Conservation (phyloP, 805 yeast species). For the Suhomyces faveliae region DNA sequence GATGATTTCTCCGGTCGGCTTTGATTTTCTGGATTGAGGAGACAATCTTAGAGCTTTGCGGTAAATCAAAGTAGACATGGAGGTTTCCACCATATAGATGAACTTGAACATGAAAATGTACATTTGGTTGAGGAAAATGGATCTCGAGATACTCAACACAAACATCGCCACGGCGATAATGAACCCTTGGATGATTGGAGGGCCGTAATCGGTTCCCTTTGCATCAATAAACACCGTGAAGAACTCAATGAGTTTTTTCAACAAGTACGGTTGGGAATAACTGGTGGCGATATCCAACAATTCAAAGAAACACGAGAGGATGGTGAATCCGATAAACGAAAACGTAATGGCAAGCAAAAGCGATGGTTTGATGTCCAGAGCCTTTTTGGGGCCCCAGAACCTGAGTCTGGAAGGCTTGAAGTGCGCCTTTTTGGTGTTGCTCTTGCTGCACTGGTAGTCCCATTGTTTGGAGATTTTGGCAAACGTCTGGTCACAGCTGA, state of each 20-base stretch:
- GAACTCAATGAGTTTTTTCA: constrained; percentile 28
- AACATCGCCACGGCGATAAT: constrained; percentile 25
- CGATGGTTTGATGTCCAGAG: constrained; percentile 18
- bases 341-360: constrained; percentile 20
- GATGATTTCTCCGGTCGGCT: constrained; percentile 34
- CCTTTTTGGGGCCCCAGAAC: constrained; percentile 5
- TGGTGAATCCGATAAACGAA: constrained; percentile 14
- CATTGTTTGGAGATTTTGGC: constrained; percentile 22
- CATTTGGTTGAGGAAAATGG: constrained; percentile 23
- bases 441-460: constrained; percentile 16
- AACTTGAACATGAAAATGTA: constrained; percentile 14
- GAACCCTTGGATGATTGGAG: constrained; percentile 29
- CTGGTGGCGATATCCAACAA: constrained; percentile 22
- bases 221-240: constrained; percentile 17
- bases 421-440: constrained; percentile 5
- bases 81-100: constrained; percentile 17
- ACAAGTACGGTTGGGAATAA: constrained; percentile 29
- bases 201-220: not conserved
- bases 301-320: constrained; percentile 16
- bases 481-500: constrained; percentile 16
- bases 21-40: constrained; percentile 31
- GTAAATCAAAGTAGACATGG: constrained; percentile 26
- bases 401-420: constrained; percentile 1
- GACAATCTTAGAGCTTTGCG: constrained; percentile 28
- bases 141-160: constrained; percentile 22